A percentile compares a stretch with the other conserved stretches of the same genome.
phyloP scores from a whole-genome alignment of 805 yeast species.

The Ogataea dorogensis region DNA sequence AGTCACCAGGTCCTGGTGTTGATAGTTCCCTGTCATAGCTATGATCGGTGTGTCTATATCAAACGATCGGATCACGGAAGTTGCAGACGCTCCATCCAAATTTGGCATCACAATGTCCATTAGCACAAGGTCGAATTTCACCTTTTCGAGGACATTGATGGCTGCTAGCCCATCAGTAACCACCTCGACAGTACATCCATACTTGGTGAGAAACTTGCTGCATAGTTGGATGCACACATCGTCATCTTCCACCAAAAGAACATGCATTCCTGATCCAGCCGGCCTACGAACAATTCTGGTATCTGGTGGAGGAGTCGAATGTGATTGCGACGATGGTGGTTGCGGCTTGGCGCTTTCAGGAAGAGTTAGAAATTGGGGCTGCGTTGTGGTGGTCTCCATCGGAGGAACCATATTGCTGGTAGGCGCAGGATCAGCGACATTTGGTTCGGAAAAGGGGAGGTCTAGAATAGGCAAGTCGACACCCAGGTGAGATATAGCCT shows the following conservation, averaged over 20 bases:
- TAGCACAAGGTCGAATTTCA: constrained; percentile 70
- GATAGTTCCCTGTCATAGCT: constrained; percentile 91
- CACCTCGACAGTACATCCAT: constrained; percentile 90
- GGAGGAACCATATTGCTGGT: constrained; percentile 1
- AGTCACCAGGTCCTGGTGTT: constrained; percentile 74
- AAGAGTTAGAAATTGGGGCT: constrained; percentile 13
- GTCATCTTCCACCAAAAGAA: constrained; percentile 76
- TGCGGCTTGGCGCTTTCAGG: constrained; percentile 10
- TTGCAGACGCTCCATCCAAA: constrained; percentile 85
- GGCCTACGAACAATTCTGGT: constrained; percentile 29
- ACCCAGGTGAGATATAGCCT: constrained; percentile 55
- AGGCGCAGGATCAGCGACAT: constrained; percentile 5
- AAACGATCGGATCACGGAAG: constrained; percentile 81
- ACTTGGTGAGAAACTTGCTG: constrained; percentile 74
- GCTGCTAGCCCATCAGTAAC: constrained; percentile 93
- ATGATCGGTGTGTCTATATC: constrained; percentile 86
- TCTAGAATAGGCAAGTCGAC: constrained; percentile 66
- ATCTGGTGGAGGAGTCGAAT: constrained; percentile 21
- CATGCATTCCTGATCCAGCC: constrained; percentile 51
- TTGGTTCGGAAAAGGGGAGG: constrained; percentile 40
- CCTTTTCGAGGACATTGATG: constrained; percentile 68
- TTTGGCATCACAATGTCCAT: constrained; percentile 93
- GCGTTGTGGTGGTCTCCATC: constrained; percentile 5
- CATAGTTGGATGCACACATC: constrained; percentile 80
- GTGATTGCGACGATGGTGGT: constrained; percentile 17